Conservation (phyloP, 2,329 filamentous ascomycete genomes). For the Escovopsis sp. region DNA sequence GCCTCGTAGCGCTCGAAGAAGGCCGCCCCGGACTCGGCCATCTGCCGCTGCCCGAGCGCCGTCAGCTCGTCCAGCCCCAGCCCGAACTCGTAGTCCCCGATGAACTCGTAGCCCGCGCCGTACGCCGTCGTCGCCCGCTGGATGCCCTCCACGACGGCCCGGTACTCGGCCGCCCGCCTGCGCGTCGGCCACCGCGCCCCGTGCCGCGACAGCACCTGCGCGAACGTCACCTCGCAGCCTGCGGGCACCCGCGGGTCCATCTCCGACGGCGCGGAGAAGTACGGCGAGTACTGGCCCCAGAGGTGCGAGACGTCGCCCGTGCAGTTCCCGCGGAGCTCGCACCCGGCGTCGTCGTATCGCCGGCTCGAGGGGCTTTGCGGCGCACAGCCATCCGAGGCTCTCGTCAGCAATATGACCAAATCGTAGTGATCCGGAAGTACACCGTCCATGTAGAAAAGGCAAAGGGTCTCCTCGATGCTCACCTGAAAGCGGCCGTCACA, state of each 20-base stretch:
- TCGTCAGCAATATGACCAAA: too few relatives aligned
- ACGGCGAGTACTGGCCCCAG: slow-evolving; percentile 85
- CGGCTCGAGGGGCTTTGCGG: too few relatives aligned
- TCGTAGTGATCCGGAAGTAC: too few relatives aligned
- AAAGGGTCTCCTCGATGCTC: too few relatives aligned
- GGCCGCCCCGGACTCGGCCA: slow-evolving; percentile 59
- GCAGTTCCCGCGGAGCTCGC: slow-evolving; percentile 28
- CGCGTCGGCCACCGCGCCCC: slow-evolving; percentile 69
- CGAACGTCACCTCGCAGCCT: slow-evolving; percentile 65
- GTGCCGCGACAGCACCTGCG: slow-evolving; percentile 68
- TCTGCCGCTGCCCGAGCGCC: slow-evolving; percentile 48
- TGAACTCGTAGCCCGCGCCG: slow-evolving; percentile 50
- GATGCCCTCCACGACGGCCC: slow-evolving; percentile 48
- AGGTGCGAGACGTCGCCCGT: slow-evolving; percentile 44
- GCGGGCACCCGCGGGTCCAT: slow-evolving; percentile 45
- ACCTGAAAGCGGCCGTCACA: slow-evolving; percentile 8
- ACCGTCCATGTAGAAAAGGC: too few relatives aligned
- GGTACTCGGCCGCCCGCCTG: slow-evolving; percentile 51
- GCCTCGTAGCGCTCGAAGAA: slow-evolving; percentile 61
- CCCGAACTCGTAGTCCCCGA: slow-evolving; percentile 55
- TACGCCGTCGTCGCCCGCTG: slow-evolving; percentile 43
- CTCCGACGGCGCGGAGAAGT: slow-evolving; percentile 58
- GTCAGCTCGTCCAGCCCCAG: slow-evolving; percentile 59
- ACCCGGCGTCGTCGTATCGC: slow-evolving; percentile 5
- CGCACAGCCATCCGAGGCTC: too few relatives aligned